Base-by-base conservation (phyloP, 805 yeast genomes). In the Candida morakotiae region DNA sequence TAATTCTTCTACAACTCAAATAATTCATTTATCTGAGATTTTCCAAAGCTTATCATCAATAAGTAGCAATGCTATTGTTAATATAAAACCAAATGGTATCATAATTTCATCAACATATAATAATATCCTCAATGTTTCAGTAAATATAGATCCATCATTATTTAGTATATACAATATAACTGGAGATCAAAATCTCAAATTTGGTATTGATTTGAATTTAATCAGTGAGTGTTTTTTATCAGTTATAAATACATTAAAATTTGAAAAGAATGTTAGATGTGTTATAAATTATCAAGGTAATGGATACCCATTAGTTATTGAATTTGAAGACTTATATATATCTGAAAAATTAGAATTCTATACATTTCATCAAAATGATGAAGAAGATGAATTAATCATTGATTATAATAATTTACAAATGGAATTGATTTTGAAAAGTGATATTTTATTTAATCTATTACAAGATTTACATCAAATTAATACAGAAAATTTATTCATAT, bases 281-380 rank as follows among this genome's bases (percentile, higher is more conserved):
- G 63, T 55, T 41, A 39, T 67, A 22, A 55, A 49, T 11, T 67
- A 67, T 44, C 48, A 52, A 14, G 71, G 71, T 7, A 62, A 54
- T n/a, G 73, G 72, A 1, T 32, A 39, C 7, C 71, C 71, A 1
- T 49, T 68, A 7, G 53, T 62, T 9, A 51, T 67, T 15, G 72
- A 64, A 38, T 68, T 67, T 40, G 72, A 67, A 44, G 72, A 67
- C 44, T 45, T 49, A 24, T 45, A 60, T 22, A 61, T 68, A 44
- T 61, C 60, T 34, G 73, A 68, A 39, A 61, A 58, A 41, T 53
- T 68, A 34, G 73, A 68, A 45, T 68, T 68, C 41, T 46, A 53
- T 3, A 67, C 73, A 2, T 65, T 62, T 31, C n/a, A n/a, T n/a
- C 57, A 56, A 38, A 25, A 49, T 20, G 71, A 65, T 15, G 45